Evolutionary conservation across 2,329 filamentous ascomycete species (phyloP), one percentile per base, ranked within the genome.

Genomic region (Calonectria crousiana): DNA sequence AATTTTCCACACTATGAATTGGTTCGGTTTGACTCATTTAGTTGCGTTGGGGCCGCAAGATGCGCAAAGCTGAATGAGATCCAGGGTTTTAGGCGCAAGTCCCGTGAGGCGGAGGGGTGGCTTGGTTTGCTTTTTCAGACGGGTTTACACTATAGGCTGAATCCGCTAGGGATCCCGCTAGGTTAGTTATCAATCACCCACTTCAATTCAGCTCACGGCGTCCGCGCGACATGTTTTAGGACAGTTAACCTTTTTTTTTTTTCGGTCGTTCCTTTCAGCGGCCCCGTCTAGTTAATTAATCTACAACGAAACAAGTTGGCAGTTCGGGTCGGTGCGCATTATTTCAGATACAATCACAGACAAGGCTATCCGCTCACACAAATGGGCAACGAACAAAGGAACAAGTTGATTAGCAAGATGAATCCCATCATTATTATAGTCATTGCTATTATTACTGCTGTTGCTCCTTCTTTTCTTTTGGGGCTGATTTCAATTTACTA

Each of bases 71-170:
- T 44, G 36, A 64, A 47, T 64, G 36, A 44, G 58, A 44, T 64
- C 20, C 53, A n/a, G 20, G 53, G 26, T 38, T 38, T 23, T 26
- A 9, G 58, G 36, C 34, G 13, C 14, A 60, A 60, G 36, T 41
- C 58, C 58, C 36, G 58, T 28, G 58, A 47, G 58, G 58, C 58
- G 58, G 58, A 64, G 58, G 18, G 36, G 58, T 64, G 58, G 58
- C 58, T 64, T 41, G 36, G 38, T 44, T n/a, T n/a, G 13, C 11
- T 56, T n/a, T 58, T 64, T 44, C 41, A 9, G 41, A 36, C 44
- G 23, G 28, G 36, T 3, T 41, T 41, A 8, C 16, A 20, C 41
- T 47, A 10, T 47, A n/a, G 20, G 41, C 4, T n/a, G 41, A 20
- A 47, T 47, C 41, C 41, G 32, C 14, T 23, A 38, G 32, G n/a